Evolutionary conservation across 345 rosid species (phyloP).

Genomic region (Populus davidiana): DNA sequence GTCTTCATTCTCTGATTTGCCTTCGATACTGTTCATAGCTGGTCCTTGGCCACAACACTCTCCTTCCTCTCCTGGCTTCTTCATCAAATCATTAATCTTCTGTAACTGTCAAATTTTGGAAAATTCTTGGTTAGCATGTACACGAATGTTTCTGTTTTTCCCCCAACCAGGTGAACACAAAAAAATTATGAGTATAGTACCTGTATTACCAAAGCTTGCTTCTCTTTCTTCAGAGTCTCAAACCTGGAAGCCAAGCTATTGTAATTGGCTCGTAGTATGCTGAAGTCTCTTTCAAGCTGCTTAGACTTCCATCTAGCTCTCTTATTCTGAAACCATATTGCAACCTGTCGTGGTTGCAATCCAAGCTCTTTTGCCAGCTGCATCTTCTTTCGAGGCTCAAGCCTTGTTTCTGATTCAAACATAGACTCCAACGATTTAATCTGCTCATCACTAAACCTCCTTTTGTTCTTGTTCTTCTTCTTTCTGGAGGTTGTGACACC

Average conservation of each 20-base stretch:
- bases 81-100: constrained; percentile 43
- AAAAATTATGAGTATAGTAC: constrained; percentile 28
- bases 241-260: constrained; percentile 49
- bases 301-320: constrained; percentile 84
- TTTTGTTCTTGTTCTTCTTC: constrained; percentile 51
- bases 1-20: constrained; percentile 48
- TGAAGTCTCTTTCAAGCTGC: constrained; percentile 70
- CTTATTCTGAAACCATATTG: constrained; percentile 90
- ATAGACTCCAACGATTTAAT: constrained; percentile 64
- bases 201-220: constrained; percentile 52
- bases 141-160: not conserved
- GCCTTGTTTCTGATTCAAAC: constrained; percentile 68
- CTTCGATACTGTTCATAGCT: constrained; percentile 30
- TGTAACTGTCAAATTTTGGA: constrained; percentile 43
- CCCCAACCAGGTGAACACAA: not conserved
- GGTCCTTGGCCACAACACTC: constrained; percentile 24
- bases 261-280: constrained; percentile 49
- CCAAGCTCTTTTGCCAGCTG: constrained; percentile 72
- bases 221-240: constrained; percentile 64
- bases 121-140: not conserved
- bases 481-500: constrained; percentile 25
- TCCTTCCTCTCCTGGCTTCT: constrained; percentile 32
- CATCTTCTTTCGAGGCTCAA: constrained; percentile 70
- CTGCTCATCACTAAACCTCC: constrained; percentile 83
- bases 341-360: constrained; percentile 83